Conservation (phyloP, 805 yeast genomes). For the Saccharomycopsis sp. region DNA sequence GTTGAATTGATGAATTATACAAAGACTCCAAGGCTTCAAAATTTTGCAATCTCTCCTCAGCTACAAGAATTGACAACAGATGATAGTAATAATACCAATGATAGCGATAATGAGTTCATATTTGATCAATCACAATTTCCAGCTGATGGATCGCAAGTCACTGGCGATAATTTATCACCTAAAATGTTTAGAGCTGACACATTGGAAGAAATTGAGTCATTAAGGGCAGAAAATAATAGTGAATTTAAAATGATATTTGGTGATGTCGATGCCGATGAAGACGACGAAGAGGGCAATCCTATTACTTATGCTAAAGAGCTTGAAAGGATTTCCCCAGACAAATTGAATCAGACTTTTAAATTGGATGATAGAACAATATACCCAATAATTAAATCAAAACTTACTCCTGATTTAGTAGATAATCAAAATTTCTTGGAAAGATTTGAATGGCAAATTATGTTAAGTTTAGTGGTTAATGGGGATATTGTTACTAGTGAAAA, state of each 20-base stretch:
- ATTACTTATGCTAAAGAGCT: conserved; percentile 23
- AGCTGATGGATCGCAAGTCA: too few species aligned
- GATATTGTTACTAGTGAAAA: conserved; percentile 91
- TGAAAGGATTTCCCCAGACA: conserved; percentile 36
- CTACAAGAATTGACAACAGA: too few species aligned
- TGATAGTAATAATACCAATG: background rate
- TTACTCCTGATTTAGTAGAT: conserved; percentile 23
- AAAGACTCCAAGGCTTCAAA: too few species aligned
- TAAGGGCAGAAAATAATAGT: conserved; percentile 10
- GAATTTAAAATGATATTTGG: conserved; percentile 21
- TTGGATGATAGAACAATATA: conserved; percentile 34
- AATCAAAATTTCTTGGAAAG: conserved; percentile 55
- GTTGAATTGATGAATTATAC: conserved; percentile 3
- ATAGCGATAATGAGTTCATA: too few species aligned
- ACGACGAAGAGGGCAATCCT: conserved; percentile 27
- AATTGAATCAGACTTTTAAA: conserved; percentile 34
- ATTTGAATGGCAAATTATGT: conserved; percentile 94
- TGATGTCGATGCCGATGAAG: conserved; percentile 28
- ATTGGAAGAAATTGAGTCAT: conserved; percentile 4
- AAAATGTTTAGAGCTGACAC: too few species aligned
- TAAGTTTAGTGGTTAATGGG: conserved; percentile 84
- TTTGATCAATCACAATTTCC: too few species aligned
- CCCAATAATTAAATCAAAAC: conserved; percentile 22
- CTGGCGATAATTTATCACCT: too few species aligned
- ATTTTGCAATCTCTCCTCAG: too few species aligned